These are phyloP conservation scores for Trifolium subterraneum DNA, from an alignment of 306 rosid species.

Conservation along the genomic window DNA sequence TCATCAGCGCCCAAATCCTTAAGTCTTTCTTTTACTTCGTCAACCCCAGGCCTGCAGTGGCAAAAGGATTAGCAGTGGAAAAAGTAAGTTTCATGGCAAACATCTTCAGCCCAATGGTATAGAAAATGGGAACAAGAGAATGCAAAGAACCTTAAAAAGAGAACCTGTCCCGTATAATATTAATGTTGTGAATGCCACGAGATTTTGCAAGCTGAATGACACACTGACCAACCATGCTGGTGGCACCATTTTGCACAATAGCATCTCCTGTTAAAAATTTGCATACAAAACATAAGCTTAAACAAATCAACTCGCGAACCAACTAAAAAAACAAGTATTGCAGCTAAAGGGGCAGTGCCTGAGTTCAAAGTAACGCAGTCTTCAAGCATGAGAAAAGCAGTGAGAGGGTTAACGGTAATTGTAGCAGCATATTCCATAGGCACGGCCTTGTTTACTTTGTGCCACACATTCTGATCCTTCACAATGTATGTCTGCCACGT, in stretches of 20 bases:
- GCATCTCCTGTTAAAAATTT: conserved; percentile 64
- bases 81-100: conserved; percentile 13
- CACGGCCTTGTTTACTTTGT: conserved; percentile 71
- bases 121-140: background rate
- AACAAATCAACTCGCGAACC: background rate
- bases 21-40: conserved; percentile 80
- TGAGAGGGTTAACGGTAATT: conserved; percentile 82
- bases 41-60: conserved; percentile 69
- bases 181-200: conserved; percentile 75
- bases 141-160: conserved; percentile 34
- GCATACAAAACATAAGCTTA: background rate
- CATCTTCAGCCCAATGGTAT: background rate
- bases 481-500: conserved; percentile 94
- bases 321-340: background rate
- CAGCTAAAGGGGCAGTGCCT: conserved; percentile 48
- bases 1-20: conserved; percentile 80
- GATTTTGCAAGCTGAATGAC: conserved; percentile 83
- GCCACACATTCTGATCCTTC: conserved; percentile 76
- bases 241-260: conserved; percentile 96
- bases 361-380: conserved; percentile 67
- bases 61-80: conserved; percentile 28
- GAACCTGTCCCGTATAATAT: conserved; percentile 88
- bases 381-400: conserved; percentile 92
- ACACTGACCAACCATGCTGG: conserved; percentile 97
- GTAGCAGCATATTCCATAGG: conserved; percentile 93